A percentile compares a stretch with the other conserved stretches of the same genome.
Conservation (phyloP, 176 grass and related monocot species). For the Oryza nivara region DNA sequence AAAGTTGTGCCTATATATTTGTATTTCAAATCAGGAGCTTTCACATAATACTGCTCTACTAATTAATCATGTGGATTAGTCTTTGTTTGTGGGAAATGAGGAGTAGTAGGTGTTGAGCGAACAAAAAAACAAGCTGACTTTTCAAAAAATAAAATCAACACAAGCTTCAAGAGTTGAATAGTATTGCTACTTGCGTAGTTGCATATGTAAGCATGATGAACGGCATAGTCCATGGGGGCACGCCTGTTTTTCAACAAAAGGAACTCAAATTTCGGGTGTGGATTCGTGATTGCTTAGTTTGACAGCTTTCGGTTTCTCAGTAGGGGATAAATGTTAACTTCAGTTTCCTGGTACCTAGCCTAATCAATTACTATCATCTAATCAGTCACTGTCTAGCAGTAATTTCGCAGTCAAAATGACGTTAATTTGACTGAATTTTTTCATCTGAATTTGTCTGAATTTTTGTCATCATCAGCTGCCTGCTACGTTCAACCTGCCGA, state of each 20-base stretch:
- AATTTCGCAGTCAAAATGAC: conserved; percentile 16
- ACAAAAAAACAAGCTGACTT: no score
- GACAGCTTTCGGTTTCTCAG: background rate
- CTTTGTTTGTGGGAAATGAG: no score
- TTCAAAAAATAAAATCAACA: no score
- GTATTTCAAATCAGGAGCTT: no score
- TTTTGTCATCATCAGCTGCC: conserved; percentile 57
- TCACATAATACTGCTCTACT: no score
- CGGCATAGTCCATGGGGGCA: background rate
- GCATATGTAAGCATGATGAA: background rate
- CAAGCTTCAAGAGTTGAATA: background rate
- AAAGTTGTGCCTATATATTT: no score
- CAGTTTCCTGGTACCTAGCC: background rate
- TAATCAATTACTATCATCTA: background rate
- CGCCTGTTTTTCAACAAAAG: background rate
- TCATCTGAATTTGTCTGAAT: no score
- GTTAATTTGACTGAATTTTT: background rate
- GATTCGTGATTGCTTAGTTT: background rate
- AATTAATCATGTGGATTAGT: no score
- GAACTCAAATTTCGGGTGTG: background rate
- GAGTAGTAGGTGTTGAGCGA: no score
- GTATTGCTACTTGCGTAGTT: no score
- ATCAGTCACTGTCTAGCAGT: background rate
- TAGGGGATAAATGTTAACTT: background rate
- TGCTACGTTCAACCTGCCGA: conserved; percentile 94